phyloP scores from a whole-genome alignment of 352 stramenopile genomes.

The Phytophthora pluvialis region DNA sequence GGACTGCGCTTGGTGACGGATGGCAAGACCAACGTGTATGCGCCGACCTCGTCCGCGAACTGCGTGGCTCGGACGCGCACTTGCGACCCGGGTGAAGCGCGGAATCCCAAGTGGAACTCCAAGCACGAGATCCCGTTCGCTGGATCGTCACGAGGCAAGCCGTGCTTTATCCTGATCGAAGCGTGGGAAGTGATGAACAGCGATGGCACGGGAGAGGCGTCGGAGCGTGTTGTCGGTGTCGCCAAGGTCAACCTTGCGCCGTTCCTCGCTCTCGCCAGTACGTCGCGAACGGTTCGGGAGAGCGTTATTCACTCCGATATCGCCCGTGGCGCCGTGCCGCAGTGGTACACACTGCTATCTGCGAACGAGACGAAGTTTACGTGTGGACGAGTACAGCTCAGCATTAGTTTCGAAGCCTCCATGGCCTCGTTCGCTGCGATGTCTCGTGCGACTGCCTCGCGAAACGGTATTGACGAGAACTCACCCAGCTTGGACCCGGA shows the following conservation, averaged over 20 bases:
- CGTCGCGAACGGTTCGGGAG: conserved; percentile 79
- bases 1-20: conserved; percentile 78
- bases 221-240: conserved; percentile 80
- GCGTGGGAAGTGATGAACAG: conserved; percentile 75
- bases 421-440: conserved; percentile 46
- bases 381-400: conserved; percentile 85
- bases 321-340: conserved; percentile 76
- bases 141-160: conserved; percentile 75
- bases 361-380: conserved; percentile 86
- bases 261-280: conserved; percentile 85
- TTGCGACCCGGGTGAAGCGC: conserved; percentile 56
- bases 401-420: conserved; percentile 81
- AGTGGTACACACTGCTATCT: conserved; percentile 89
- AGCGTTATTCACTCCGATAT: conserved; percentile 88
- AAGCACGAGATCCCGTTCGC: conserved; percentile 76
- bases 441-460: conserved; percentile 29
- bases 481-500: conserved; percentile 56
- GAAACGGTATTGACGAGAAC: conserved; percentile 35
- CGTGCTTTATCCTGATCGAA: conserved; percentile 90
- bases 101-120: conserved; percentile 84
- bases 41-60: conserved; percentile 73
- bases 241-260: conserved; percentile 89
- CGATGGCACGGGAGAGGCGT: conserved; percentile 36
- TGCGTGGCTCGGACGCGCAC: conserved; percentile 74
- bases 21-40: conserved; percentile 90